Evolutionary conservation across 257 asterid genomes (phyloP).

Genomic region (Craterostigma plantagineum): DNA sequence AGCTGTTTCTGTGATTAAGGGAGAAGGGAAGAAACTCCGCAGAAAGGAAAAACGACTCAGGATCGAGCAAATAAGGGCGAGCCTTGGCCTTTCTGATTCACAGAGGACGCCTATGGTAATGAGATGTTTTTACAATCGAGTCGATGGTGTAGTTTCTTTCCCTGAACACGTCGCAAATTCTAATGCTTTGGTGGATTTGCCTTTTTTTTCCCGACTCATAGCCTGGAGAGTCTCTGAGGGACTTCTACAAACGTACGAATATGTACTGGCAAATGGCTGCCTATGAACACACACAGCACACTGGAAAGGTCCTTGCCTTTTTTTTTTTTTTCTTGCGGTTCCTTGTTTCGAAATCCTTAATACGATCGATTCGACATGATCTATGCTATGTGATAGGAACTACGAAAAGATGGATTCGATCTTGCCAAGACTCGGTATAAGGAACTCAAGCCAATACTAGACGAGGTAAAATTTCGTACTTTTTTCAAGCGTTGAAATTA

Average conservation of each 20-base stretch:
- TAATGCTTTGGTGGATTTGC: too few species aligned
- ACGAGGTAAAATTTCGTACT: slow-evolving; percentile 41
- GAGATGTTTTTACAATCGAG: not conserved
- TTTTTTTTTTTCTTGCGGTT: not conserved
- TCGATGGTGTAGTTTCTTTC: too few species aligned
- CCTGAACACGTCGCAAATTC: not conserved
- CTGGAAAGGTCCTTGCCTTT: slow-evolving; percentile 71
- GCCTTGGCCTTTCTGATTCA: slow-evolving; percentile 95
- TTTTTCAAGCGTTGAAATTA: not conserved
- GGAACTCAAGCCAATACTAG: slow-evolving; percentile 90
- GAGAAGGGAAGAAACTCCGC: slow-evolving; percentile 63
- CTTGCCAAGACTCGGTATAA: slow-evolving; percentile 80
- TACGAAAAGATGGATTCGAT: slow-evolving; percentile 96
- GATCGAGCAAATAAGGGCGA: slow-evolving; percentile 91
- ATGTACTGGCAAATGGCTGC: slow-evolving; percentile 99
- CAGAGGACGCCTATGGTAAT: slow-evolving; percentile 89
- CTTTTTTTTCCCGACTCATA: slow-evolving; percentile 8
- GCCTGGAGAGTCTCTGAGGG: slow-evolving; percentile 91
- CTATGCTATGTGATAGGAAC: slow-evolving; percentile 34
- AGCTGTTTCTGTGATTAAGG: slow-evolving; percentile 81
- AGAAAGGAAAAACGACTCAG: slow-evolving; percentile 84
- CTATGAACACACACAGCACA: slow-evolving; percentile 90
- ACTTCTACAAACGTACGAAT: slow-evolving; percentile 84
- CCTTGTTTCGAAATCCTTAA: not conserved
- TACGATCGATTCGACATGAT: not conserved